Evolutionary conservation across 2,329 filamentous ascomycete genomes (phyloP).

Genomic region (Colletotrichum ledebouriae): DNA sequence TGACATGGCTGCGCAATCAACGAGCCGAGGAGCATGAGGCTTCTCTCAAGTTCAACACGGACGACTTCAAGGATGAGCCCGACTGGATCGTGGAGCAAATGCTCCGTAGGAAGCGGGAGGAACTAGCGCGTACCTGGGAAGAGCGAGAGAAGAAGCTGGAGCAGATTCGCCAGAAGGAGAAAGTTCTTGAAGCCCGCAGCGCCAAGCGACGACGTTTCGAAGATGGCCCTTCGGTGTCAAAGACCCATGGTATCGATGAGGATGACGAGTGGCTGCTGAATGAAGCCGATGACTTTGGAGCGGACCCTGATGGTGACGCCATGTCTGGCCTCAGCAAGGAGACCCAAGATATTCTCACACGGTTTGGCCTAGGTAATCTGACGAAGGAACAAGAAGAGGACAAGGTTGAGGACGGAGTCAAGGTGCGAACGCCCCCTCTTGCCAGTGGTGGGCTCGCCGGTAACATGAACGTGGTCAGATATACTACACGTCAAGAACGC

Average conservation of each 20-base stretch:
- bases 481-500: conserved; percentile 92
- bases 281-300: conserved; percentile 69
- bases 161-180: conserved; percentile 73
- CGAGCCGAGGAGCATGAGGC: conserved; percentile 73
- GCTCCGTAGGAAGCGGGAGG: conserved; percentile 74
- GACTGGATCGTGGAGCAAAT: conserved; percentile 88
- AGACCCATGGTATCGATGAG: conserved; percentile 51
- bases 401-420: conserved; percentile 74
- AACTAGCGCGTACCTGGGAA: conserved; percentile 75
- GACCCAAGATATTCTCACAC: conserved; percentile 80
- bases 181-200: conserved; percentile 65
- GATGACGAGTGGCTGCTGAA: conserved; percentile 82
- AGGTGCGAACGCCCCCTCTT: conserved; percentile 59
- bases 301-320: conserved; percentile 52
- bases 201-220: conserved; percentile 63
- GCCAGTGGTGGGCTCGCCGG: conserved; percentile 41
- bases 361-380: conserved; percentile 64
- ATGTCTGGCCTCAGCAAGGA: conserved; percentile 77
- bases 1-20: conserved; percentile 92
- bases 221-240: conserved; percentile 45
- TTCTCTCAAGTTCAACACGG: conserved; percentile 60
- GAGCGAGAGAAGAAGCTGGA: conserved; percentile 81
- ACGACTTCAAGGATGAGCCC: conserved; percentile 75
- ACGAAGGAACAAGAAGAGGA: conserved; percentile 56
- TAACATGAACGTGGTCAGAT: conserved; percentile 64